Percentiles rank a stretch among this genome's conserved stretches.
phyloP scores from a whole-genome alignment of 495 filamentous ascomycete genomes.

The Talaromyces borbonicus region DNA sequence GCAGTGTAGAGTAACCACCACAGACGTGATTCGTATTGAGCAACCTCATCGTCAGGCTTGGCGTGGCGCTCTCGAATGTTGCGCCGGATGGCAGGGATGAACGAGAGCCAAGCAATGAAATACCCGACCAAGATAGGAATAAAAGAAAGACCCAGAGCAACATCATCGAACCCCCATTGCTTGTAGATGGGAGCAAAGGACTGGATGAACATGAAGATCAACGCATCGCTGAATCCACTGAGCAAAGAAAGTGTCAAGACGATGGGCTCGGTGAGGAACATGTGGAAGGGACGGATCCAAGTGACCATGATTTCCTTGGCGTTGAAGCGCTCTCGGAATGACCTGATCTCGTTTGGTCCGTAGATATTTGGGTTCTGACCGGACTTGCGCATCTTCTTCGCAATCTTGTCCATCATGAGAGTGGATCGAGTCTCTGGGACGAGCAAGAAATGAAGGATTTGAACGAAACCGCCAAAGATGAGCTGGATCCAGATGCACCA shows the following conservation, averaged over 20 bases:
- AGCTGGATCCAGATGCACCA: slow-evolving; percentile 53
- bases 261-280: slow-evolving; percentile 54
- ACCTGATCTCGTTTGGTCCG: slow-evolving; percentile 52
- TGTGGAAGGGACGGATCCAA: slow-evolving; percentile 51
- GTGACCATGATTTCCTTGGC: slow-evolving; percentile 43
- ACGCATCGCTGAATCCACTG: slow-evolving; percentile 52
- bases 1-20: slow-evolving; percentile 49
- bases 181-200: slow-evolving; percentile 48
- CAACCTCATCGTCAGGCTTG: slow-evolving; percentile 43
- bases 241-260: slow-evolving; percentile 47
- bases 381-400: slow-evolving; percentile 41
- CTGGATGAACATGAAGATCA: slow-evolving; percentile 61
- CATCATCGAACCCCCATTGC: slow-evolving; percentile 46
- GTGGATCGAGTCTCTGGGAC: slow-evolving; percentile 51
- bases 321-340: slow-evolving; percentile 49
- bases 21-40: slow-evolving; percentile 53
- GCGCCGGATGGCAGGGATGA: slow-evolving; percentile 43
- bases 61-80: slow-evolving; percentile 37
- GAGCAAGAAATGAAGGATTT: slow-evolving; percentile 39
- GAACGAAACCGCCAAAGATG: slow-evolving; percentile 48
- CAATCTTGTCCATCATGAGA: slow-evolving; percentile 50
- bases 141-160: slow-evolving; percentile 45
- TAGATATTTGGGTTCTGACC: slow-evolving; percentile 48
- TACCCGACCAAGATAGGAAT: slow-evolving; percentile 51
- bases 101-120: slow-evolving; percentile 45